Percentiles rank a stretch among this genome's conserved stretches.
Evolutionary conservation across 2,329 filamentous ascomycete genomes (phyloP).

Genomic region (Plenodomus tracheiphilus): DNA sequence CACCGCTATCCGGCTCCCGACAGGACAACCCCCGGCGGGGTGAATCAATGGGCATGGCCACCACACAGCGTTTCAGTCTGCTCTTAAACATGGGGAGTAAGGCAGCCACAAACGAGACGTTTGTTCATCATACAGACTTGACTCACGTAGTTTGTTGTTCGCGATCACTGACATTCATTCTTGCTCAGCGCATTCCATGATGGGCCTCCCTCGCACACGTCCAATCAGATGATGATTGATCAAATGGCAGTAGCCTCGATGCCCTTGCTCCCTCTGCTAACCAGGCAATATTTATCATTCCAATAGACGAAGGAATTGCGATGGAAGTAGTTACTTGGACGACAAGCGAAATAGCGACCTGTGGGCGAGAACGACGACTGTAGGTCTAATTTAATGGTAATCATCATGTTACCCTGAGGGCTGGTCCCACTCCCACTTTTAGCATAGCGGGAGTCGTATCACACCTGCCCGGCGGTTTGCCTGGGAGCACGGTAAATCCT

Average conservation of each 20-base stretch:
- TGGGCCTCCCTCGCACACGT: constrained; percentile 41
- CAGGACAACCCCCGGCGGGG: constrained; percentile 31
- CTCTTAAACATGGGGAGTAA: constrained; percentile 29
- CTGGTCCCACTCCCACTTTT: constrained; percentile 26
- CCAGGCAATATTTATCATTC: constrained; percentile 40
- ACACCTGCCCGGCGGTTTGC: constrained; percentile 29
- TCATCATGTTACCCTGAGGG: constrained; percentile 36
- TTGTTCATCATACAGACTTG: constrained; percentile 36
- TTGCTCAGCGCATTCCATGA: constrained; percentile 41
- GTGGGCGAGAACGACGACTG: constrained; percentile 19
- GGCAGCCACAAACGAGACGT: constrained; percentile 38
- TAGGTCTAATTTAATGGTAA: constrained; percentile 37
- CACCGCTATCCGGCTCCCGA: constrained; percentile 27
- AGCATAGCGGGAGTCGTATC: constrained; percentile 35
- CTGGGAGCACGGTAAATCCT: constrained; percentile 29
- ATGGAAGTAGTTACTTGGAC: constrained; percentile 35
- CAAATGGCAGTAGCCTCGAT: constrained; percentile 33
- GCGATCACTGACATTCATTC: constrained; percentile 43
- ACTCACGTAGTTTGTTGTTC: constrained; percentile 38
- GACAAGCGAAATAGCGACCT: constrained; percentile 36
- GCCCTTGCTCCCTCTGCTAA: constrained; percentile 46
- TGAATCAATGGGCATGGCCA: constrained; percentile 42
- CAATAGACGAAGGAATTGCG: constrained; percentile 27
- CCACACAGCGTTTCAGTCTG: constrained; percentile 36
- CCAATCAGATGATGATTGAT: constrained; percentile 41